A percentile compares a stretch with the other conserved stretches of the same genome.
phyloP scores from a whole-genome alignment of 495 filamentous ascomycete species.

The Talaromyces thailandensis region DNA sequence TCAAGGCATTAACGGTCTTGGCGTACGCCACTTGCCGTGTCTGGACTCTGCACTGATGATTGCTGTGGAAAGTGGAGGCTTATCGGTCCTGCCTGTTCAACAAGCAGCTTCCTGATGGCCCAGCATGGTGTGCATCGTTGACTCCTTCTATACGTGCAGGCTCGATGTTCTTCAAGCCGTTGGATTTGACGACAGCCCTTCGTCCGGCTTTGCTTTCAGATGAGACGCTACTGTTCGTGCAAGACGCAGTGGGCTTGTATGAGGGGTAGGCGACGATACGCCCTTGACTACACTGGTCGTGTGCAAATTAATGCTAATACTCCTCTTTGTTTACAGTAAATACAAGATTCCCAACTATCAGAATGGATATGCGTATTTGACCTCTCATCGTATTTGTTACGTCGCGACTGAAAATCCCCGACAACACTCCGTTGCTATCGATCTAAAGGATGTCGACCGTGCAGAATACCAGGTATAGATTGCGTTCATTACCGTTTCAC shows the following conservation, averaged over 20 bases:
- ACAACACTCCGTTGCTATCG: conserved; percentile 74
- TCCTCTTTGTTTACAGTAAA: conserved; percentile 51
- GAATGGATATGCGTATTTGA: conserved; percentile 92
- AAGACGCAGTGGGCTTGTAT: conserved; percentile 94
- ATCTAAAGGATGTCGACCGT: conserved; percentile 84
- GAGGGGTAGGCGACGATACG: conserved; percentile 62
- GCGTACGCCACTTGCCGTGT: not conserved
- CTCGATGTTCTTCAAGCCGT: conserved; percentile 91
- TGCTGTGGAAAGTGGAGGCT: not conserved
- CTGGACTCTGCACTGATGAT: too few relatives aligned
- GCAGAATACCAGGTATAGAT: conserved; percentile 75
- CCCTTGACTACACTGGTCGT: not conserved
- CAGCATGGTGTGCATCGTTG: conserved; percentile 6
- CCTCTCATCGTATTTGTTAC: conserved; percentile 90
- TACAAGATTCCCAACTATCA: conserved; percentile 92
- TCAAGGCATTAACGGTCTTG: conserved; percentile 1
- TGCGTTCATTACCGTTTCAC: conserved; percentile 1
- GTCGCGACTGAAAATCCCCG: conserved; percentile 84
- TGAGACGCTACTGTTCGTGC: conserved; percentile 86
- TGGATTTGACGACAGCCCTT: conserved; percentile 91
- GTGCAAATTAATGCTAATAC: not conserved
- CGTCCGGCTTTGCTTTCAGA: conserved; percentile 85
- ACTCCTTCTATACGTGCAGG: not conserved
- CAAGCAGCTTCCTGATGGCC: not conserved
- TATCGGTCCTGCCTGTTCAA: not conserved